Evolutionary conservation across 2,329 filamentous ascomycete species (phyloP).

Genomic region (Alternaria metachromatica): DNA sequence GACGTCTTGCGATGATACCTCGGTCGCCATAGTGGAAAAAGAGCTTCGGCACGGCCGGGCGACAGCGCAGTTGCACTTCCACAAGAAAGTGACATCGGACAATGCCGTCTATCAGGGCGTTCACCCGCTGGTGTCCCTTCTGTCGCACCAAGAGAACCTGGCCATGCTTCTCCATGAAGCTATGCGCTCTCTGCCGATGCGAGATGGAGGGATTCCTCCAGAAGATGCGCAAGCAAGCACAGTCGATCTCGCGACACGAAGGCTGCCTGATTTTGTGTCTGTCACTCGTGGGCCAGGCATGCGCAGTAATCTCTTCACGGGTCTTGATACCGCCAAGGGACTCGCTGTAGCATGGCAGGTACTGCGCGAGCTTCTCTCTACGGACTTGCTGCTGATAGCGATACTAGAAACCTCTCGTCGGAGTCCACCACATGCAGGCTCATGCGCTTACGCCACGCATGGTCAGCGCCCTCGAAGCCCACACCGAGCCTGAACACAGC

Average conservation of each 20-base stretch:
- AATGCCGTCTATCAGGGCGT: conserved; percentile 78
- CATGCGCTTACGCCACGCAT: conserved; percentile 89
- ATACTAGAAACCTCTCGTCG: conserved; percentile 72
- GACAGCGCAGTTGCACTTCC: conserved; percentile 71
- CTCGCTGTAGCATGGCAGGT: conserved; percentile 79
- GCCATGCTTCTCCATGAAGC: conserved; percentile 72
- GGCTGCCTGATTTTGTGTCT: conserved; percentile 79
- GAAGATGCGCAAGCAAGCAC: background rate
- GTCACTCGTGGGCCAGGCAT: conserved; percentile 93
- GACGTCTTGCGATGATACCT: conserved; percentile 91
- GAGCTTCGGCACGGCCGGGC: conserved; percentile 19
- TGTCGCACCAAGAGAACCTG: conserved; percentile 76
- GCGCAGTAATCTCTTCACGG: conserved; percentile 76
- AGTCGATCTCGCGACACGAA: conserved; percentile 9
- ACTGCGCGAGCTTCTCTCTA: background rate
- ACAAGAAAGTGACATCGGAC: conserved; percentile 82
- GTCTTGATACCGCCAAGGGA: conserved; percentile 85
- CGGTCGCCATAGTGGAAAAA: conserved; percentile 79
- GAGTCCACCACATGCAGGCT: conserved; percentile 96
- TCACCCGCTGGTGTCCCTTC: conserved; percentile 76
- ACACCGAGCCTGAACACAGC: background rate
- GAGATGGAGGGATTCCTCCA: background rate
- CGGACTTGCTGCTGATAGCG: conserved; percentile 1
- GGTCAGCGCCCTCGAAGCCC: conserved; percentile 64
- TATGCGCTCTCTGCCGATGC: conserved; percentile 60